phyloP scores from a whole-genome alignment of 306 rosid species.

The Rubus parviflorus region DNA sequence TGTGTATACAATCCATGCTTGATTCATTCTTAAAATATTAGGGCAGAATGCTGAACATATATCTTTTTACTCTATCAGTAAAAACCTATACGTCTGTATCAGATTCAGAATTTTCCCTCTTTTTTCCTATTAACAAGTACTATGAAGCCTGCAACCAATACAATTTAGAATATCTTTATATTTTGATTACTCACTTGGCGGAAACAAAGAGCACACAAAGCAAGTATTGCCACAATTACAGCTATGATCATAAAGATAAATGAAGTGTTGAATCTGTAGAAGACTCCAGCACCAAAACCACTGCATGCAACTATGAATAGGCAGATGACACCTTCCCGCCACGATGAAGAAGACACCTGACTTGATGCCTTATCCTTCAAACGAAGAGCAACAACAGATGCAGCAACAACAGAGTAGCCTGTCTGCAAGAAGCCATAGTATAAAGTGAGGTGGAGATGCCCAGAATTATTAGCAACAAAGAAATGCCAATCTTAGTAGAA shows the following conservation, averaged over 20 bases:
- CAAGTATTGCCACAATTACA: constrained; percentile 50
- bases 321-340: constrained; percentile 81
- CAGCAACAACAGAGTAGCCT: constrained; percentile 98
- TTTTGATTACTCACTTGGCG: constrained; percentile 62
- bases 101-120: background rate
- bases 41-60: background rate
- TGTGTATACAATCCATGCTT: background rate
- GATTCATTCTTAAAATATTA: background rate
- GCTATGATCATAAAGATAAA: constrained; percentile 44
- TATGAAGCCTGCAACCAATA: constrained; percentile 9
- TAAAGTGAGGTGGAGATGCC: constrained; percentile 20
- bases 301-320: constrained; percentile 54
- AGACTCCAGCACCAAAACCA: constrained; percentile 81
- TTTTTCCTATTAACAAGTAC: background rate
- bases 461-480: background rate
- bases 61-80: background rate
- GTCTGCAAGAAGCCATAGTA: constrained; percentile 61
- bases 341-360: constrained; percentile 52
- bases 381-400: constrained; percentile 85
- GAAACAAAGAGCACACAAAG: constrained; percentile 56
- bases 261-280: constrained; percentile 52
- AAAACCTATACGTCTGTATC: background rate
- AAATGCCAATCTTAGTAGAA: background rate
- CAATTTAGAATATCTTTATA: background rate
- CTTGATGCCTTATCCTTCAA: constrained; percentile 62